These are phyloP conservation scores for Spongospora subterranea DNA, from an alignment of 208 protist species.

Conservation along the genomic window DNA sequence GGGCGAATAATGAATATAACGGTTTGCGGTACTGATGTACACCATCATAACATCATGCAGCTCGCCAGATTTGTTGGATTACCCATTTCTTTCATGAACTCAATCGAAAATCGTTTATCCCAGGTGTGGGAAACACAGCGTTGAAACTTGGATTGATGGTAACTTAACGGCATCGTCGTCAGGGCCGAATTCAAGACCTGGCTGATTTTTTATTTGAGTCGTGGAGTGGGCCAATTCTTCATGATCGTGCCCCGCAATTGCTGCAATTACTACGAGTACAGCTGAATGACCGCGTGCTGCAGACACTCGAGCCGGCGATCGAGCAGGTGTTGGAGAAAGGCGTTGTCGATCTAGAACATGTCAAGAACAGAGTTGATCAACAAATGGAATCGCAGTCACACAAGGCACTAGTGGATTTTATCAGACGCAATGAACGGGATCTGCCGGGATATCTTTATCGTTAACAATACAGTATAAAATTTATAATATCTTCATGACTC, in stretches of 20 bases:
- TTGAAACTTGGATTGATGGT: not conserved
- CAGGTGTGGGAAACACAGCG: not conserved
- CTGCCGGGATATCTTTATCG: not conserved
- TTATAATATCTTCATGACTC: too few species aligned
- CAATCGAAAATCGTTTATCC: not conserved
- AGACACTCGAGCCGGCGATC: not conserved
- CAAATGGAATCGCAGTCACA: not conserved
- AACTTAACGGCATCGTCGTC: too few species aligned
- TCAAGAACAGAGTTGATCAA: not conserved
- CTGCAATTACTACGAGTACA: not conserved
- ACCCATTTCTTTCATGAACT: conserved; percentile 24
- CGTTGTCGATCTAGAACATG: not conserved
- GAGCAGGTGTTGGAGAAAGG: not conserved
- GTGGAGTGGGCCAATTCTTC: not conserved
- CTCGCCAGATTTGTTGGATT: not conserved
- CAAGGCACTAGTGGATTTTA: not conserved
- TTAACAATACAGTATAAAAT: not conserved
- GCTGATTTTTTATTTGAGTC: not conserved
- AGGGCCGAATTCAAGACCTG: not conserved
- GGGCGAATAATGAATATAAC: not conserved
- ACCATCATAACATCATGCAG: not conserved
- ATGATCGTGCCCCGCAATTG: not conserved
- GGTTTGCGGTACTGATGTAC: not conserved
- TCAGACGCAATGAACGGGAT: not conserved
- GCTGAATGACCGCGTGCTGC: not conserved